Conservation (phyloP, 257 asterid species). For the Solanum tarapatanum region DNA sequence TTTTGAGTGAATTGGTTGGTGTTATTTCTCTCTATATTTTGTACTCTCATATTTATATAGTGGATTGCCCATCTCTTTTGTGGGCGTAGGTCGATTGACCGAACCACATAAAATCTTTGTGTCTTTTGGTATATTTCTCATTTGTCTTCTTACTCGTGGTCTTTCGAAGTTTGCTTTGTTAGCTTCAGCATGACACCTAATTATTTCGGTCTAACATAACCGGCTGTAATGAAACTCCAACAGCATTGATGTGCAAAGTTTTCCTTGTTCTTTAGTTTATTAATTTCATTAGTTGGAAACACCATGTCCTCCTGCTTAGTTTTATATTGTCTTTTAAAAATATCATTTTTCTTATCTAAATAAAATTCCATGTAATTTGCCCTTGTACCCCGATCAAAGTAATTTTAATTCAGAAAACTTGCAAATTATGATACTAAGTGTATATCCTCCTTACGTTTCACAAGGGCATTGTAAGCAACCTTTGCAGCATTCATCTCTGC, state of each 20-base stretch:
- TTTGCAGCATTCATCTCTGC: conserved; percentile 82
- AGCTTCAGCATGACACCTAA: no score
- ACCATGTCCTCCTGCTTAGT: neutral
- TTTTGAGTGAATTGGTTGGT: no score
- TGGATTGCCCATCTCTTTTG: no score
- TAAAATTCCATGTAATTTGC: neutral
- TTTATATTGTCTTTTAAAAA: neutral
- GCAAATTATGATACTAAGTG: neutral
- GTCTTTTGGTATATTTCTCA: no score
- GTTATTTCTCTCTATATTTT: no score
- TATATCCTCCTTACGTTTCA: conserved; percentile 31
- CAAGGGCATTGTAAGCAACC: conserved; percentile 42
- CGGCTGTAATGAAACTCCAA: neutral
- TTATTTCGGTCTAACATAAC: no score
- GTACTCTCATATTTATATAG: no score
- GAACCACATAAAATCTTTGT: no score
- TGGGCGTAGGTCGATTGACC: no score
- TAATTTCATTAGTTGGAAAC: neutral
- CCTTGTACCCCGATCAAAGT: neutral
- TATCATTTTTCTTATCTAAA: neutral
- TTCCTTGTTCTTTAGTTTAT: neutral
- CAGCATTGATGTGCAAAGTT: neutral
- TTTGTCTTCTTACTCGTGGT: no score
- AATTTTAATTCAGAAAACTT: neutral
- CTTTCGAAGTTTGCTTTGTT: no score